phyloP scores from a whole-genome alignment of 1,284 basidiomycete genomes.

The Xanthoconium separans region DNA sequence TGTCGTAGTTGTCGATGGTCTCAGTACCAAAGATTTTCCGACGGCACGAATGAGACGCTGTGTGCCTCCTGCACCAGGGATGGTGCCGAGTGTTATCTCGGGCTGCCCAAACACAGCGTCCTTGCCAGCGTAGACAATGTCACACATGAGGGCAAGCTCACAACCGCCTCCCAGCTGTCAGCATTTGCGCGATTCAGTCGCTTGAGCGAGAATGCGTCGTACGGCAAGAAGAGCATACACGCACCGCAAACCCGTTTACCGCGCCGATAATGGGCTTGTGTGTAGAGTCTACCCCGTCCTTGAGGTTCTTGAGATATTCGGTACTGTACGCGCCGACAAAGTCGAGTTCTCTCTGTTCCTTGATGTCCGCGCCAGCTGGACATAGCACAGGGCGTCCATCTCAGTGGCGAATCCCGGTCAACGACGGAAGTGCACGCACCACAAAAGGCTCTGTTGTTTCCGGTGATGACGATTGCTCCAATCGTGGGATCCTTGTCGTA shows the following conservation, averaged over 20 bases:
- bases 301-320: slow-evolving; percentile 61
- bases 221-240: slow-evolving; percentile 17
- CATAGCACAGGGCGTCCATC: neutral
- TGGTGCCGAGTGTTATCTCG: slow-evolving; percentile 70
- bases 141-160: slow-evolving; percentile 62
- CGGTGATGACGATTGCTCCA: slow-evolving; percentile 61
- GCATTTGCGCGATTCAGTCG: neutral
- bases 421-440: slow-evolving; percentile 14
- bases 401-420: neutral
- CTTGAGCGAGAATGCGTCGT: neutral
- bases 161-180: slow-evolving; percentile 63
- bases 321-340: slow-evolving; percentile 56
- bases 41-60: slow-evolving; percentile 59
- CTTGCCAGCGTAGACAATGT: slow-evolving; percentile 52
- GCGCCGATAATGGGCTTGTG: slow-evolving; percentile 66
- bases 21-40: slow-evolving; percentile 54
- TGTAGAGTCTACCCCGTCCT: slow-evolving; percentile 45
- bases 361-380: slow-evolving; percentile 41
- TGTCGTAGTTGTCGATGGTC: neutral
- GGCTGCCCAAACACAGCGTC: slow-evolving; percentile 65
- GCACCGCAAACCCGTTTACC: slow-evolving; percentile 61
- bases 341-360: slow-evolving; percentile 34
- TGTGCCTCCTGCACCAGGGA: slow-evolving; percentile 61
- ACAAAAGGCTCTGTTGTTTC: slow-evolving; percentile 59
- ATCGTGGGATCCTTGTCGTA: slow-evolving; percentile 47